Base-by-base conservation (phyloP, 495 filamentous ascomycete species). In the Trichoderma virens region DNA sequence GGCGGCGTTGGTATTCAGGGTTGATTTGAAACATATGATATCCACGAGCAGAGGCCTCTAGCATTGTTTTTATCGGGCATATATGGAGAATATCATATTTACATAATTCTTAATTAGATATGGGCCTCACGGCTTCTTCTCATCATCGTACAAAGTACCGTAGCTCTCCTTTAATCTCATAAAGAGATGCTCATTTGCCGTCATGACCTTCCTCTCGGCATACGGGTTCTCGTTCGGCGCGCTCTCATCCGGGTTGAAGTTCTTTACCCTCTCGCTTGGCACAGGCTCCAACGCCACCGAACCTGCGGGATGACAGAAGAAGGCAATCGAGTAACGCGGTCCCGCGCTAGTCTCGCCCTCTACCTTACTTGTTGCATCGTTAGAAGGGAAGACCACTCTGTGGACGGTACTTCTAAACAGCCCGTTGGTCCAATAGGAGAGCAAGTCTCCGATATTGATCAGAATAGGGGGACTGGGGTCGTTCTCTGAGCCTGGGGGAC, bases 351-450 rank as follows among this genome's bases (percentile, higher is more conserved):
- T 74, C 62, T 97, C 91, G 65, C 83, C 83, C 3, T 80, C 78
- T 7, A 72, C 72, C 2, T 41, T 43, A 18, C 77, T 4, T 14
- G 20, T 69, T 6, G 77, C 65, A 0, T 61, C 61, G n/a, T 64
- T 25, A 3, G 63, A 32, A 0, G 91, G 86, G 61, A 95, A 95
- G 14, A 95, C 84, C 23, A 98, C 94, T 31, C 94, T 79, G 70
- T 97, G 94, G 23, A 97, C 87, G 0, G 94, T 97, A 59, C 86
- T 90, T 66, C 88, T 86, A 41, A 97, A 78, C 60, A 97, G 69
- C 2, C 92, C 92, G 61, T 87, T 86, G 1, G 94, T 97, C 94
- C 94, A 98, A 70, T 95, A 92, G 25, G 85, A 87, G 5, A 98
- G 83, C 59, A 97, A 70, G 70, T 98, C 94, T 2, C 93, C 94